Conservation (phyloP, 345 rosid species). For the Leavenworthia alabamica region DNA sequence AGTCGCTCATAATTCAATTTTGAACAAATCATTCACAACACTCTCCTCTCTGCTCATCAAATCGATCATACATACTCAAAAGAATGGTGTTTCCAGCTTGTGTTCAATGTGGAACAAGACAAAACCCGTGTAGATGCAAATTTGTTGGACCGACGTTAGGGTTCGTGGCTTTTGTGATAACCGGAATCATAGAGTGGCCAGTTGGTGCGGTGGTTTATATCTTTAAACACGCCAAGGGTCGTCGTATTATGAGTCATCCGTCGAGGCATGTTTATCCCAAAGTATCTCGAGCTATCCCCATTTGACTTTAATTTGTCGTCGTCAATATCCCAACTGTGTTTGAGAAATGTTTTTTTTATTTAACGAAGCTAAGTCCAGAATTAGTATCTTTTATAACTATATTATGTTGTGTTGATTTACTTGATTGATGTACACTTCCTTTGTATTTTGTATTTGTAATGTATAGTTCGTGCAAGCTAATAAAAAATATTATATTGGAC, state of each 20-base stretch:
- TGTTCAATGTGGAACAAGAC: constrained; percentile 53
- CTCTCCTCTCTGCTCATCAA: background rate
- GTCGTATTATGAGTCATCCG: constrained; percentile 81
- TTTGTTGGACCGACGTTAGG: constrained; percentile 77
- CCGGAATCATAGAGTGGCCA: constrained; percentile 83
- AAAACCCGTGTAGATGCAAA: constrained; percentile 86
- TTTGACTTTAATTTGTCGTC: constrained; percentile 31
- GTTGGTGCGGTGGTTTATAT: constrained; percentile 71
- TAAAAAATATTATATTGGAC: background rate
- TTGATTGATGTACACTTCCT: background rate
- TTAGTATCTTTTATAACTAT: background rate
- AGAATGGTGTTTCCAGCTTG: constrained; percentile 46
- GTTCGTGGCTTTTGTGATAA: constrained; percentile 55
- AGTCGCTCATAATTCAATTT: background rate
- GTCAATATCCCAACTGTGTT: background rate
- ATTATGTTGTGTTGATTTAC: background rate
- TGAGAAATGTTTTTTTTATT: background rate
- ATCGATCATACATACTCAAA: background rate
- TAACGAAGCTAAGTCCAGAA: background rate
- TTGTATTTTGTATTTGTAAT: background rate
- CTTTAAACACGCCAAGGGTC: constrained; percentile 65
- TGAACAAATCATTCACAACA: background rate
- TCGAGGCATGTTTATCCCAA: constrained; percentile 59
- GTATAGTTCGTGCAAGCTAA: background rate
- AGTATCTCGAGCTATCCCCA: constrained; percentile 54